phyloP scores from a whole-genome alignment of 192 early-diverging fungal genomes.

The Geranomyces michiganensis region DNA sequence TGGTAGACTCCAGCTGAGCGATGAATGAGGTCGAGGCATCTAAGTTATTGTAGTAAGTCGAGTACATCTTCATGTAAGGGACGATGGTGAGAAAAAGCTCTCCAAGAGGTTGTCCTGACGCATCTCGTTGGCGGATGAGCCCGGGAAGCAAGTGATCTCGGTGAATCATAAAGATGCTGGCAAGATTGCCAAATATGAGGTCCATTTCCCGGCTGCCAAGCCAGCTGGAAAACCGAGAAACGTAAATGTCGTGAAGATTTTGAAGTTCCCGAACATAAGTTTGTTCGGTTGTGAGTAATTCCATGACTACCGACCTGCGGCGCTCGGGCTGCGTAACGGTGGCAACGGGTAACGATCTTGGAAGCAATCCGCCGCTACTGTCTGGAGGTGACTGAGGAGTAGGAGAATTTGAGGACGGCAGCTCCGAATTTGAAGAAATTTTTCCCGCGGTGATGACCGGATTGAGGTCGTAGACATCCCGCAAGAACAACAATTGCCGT shows the following conservation, averaged over 20 bases:
- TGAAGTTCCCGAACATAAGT: constrained; percentile 85
- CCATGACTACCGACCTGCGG: constrained; percentile 70
- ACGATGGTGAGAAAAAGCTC: constrained; percentile 75
- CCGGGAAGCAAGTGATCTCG: constrained; percentile 69
- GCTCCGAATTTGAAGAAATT: constrained; percentile 24
- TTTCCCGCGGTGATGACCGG: constrained; percentile 33
- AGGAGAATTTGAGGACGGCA: background rate
- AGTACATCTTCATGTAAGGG: constrained; percentile 83
- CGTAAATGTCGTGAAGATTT: constrained; percentile 70
- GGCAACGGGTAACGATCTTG: background rate
- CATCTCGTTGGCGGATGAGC: constrained; percentile 44
- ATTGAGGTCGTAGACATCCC: constrained; percentile 63
- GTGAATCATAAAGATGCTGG: constrained; percentile 73
- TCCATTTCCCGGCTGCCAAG: constrained; percentile 23
- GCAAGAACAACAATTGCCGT: constrained; percentile 55
- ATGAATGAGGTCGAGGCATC: constrained; percentile 71
- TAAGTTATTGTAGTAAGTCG: constrained; percentile 82
- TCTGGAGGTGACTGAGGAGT: background rate
- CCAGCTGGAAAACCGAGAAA: constrained; percentile 52
- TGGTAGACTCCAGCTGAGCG: constrained; percentile 43
- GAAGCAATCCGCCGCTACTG: background rate
- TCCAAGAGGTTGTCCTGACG: constrained; percentile 65
- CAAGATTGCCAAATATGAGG: constrained; percentile 77
- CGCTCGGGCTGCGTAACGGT: constrained; percentile 34
- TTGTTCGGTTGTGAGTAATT: constrained; percentile 81